Conservation (phyloP, 2,329 filamentous ascomycete species). For the Chaetomiaceae sp. region DNA sequence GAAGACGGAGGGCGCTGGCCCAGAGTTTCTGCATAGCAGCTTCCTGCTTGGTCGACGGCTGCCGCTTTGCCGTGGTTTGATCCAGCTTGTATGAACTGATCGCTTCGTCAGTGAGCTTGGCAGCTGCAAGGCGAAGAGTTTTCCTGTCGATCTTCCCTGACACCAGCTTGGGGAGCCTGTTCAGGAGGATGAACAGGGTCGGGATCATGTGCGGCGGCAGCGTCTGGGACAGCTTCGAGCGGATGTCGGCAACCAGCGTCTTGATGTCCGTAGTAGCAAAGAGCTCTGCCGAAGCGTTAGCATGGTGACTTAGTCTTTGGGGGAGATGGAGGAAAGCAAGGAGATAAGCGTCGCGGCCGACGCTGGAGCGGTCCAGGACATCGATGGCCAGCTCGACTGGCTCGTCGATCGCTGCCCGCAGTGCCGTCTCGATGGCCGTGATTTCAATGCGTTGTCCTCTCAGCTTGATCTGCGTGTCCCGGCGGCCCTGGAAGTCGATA, state of each 20-base stretch:
- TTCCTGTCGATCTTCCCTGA: slow-evolving; percentile 48
- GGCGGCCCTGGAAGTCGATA: slow-evolving; percentile 41
- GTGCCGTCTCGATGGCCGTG: slow-evolving; percentile 16
- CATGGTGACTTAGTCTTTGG: not conserved
- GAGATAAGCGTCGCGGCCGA: slow-evolving; percentile 8
- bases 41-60: slow-evolving; percentile 16
- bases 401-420: slow-evolving; percentile 1
- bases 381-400: slow-evolving; percentile 7
- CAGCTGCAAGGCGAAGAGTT: slow-evolving; percentile 42
- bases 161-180: slow-evolving; percentile 41
- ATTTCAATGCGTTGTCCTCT: slow-evolving; percentile 48
- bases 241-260: slow-evolving; percentile 30
- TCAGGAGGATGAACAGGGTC: slow-evolving; percentile 42
- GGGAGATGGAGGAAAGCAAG: slow-evolving; percentile 11
- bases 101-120: slow-evolving; percentile 38
- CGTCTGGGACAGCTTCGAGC: slow-evolving; percentile 31
- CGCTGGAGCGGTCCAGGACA: not conserved
- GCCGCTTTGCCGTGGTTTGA: slow-evolving; percentile 1
- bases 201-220: slow-evolving; percentile 46
- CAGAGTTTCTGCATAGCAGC: slow-evolving; percentile 10
- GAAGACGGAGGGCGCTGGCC: slow-evolving; percentile 22
- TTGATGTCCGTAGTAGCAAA: slow-evolving; percentile 4
- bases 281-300: slow-evolving; percentile 5
- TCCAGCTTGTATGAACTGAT: slow-evolving; percentile 25
- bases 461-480: slow-evolving; percentile 50